A percentile compares a stretch with the other conserved stretches of the same genome.
Conservation (phyloP, 2,329 filamentous ascomycete genomes). For the Chaetothyriales sp. region DNA sequence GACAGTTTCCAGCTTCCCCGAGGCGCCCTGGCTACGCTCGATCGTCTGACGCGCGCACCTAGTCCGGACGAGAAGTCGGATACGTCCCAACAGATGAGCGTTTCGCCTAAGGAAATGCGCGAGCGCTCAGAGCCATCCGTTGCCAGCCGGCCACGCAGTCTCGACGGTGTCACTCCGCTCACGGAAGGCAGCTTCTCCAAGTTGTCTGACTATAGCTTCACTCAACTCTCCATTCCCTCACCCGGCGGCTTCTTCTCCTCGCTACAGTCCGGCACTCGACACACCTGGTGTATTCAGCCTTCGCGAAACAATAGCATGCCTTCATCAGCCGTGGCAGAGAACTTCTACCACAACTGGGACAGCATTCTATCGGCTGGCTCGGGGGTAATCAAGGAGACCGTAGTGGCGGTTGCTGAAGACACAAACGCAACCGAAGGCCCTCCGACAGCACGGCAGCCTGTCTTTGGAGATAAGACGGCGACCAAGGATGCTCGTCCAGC, state of each 20-base stretch:
- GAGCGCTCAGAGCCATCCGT: constrained; percentile 37
- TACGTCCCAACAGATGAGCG: constrained; percentile 17
- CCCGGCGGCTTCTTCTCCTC: constrained; percentile 85
- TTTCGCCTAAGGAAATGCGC: constrained; percentile 39
- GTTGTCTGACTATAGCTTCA: constrained; percentile 54
- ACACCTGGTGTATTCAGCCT: constrained; percentile 55
- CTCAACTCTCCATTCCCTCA: constrained; percentile 73
- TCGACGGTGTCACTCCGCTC: constrained; percentile 32
- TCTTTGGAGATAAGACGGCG: constrained; percentile 8
- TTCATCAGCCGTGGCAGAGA: constrained; percentile 79
- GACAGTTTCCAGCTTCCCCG: constrained; percentile 58
- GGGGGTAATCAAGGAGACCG: constrained; percentile 46
- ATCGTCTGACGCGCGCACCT: constrained; percentile 49
- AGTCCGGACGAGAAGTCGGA: constrained; percentile 26
- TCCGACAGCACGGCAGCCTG: constrained; percentile 42
- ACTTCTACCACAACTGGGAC: constrained; percentile 75
- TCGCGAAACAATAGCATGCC: constrained; percentile 29
- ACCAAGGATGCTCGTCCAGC: neutral
- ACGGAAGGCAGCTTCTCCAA: constrained; percentile 25
- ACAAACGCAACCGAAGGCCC: constrained; percentile 42
- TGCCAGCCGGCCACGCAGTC: constrained; percentile 31
- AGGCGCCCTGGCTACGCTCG: constrained; percentile 64
- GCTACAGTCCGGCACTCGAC: constrained; percentile 57
- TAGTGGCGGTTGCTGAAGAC: constrained; percentile 43
- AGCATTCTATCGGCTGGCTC: constrained; percentile 7